Percentiles rank a stretch among this genome's conserved stretches.
Conservation (phyloP, 1,139 yeast genomes). For the Debaryomycetaceae sp. region DNA sequence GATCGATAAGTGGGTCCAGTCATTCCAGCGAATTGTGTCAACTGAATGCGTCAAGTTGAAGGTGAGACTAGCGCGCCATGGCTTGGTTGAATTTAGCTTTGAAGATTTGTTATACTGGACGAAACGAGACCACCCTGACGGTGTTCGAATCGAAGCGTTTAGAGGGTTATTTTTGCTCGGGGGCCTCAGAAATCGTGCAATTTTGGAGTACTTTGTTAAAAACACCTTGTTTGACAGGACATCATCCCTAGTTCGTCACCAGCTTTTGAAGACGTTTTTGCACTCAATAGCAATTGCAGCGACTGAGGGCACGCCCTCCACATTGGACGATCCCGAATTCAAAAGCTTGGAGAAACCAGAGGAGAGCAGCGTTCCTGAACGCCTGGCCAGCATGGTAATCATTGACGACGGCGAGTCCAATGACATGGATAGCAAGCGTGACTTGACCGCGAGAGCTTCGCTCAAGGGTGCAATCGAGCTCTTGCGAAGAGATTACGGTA, state of each 20-base stretch:
- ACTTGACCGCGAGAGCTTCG: conserved; percentile 32
- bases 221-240: conserved; percentile 28
- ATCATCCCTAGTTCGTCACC: conserved; percentile 40
- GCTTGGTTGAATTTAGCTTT: conserved; percentile 42
- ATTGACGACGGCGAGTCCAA: conserved; percentile 37
- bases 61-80: conserved; percentile 47
- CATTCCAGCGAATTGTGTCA: conserved; percentile 52
- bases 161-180: conserved; percentile 63
- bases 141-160: conserved; percentile 59
- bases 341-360: conserved; percentile 21
- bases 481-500: conserved; percentile 52
- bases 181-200: conserved; percentile 54
- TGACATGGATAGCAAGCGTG: conserved; percentile 37
- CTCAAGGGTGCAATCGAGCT: conserved; percentile 56
- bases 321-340: conserved; percentile 51
- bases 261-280: conserved; percentile 37
- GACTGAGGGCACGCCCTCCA: conserved; percentile 44
- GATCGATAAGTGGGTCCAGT: conserved; percentile 82
- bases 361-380: conserved; percentile 8
- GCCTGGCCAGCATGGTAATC: conserved; percentile 30
- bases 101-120: conserved; percentile 44
- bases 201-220: conserved; percentile 53
- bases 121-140: conserved; percentile 33
- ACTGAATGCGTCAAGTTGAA: conserved; percentile 48
- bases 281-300: conserved; percentile 61